Percentiles rank a stretch among this genome's conserved stretches.
Evolutionary conservation across 202 grass and related monocot genomes (phyloP).

Genomic region (Panicum hallii): DNA sequence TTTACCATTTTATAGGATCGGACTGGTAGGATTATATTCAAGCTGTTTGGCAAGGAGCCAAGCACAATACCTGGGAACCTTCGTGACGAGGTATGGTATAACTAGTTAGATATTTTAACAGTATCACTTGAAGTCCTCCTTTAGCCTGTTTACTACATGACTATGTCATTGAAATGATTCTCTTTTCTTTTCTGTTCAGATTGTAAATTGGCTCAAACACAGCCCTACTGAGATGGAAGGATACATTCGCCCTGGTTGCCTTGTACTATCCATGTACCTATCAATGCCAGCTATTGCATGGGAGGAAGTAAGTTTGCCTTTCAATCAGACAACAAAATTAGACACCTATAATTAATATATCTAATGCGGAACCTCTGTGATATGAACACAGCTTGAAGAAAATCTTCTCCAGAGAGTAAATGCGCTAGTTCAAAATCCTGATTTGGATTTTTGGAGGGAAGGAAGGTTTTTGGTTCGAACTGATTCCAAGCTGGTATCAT

Average conservation of each 20-base stretch:
- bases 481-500: conserved; percentile 78
- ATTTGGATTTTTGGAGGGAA: conserved; percentile 88
- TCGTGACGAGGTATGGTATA: conserved; percentile 63
- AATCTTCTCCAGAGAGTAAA: conserved; percentile 75
- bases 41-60: conserved; percentile 97
- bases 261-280: conserved; percentile 89
- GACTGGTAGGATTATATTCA: conserved; percentile 94
- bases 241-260: conserved; percentile 91
- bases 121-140: background rate
- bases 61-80: conserved; percentile 80
- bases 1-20: conserved; percentile 70
- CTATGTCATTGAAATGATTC: conserved; percentile 36
- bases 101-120: conserved; percentile 9
- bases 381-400: conserved; percentile 79
- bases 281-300: conserved; percentile 88
- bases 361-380: conserved; percentile 28
- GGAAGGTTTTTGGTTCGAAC: conserved; percentile 92
- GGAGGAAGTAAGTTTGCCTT: conserved; percentile 72
- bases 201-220: conserved; percentile 92
- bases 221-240: conserved; percentile 96
- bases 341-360: background rate
- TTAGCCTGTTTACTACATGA: conserved; percentile 5
- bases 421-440: conserved; percentile 67
- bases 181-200: conserved; percentile 51
- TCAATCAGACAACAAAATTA: conserved; percentile 13